Conservation (phyloP, 2,329 filamentous ascomycete species). For the Fusarium kyushuense region DNA sequence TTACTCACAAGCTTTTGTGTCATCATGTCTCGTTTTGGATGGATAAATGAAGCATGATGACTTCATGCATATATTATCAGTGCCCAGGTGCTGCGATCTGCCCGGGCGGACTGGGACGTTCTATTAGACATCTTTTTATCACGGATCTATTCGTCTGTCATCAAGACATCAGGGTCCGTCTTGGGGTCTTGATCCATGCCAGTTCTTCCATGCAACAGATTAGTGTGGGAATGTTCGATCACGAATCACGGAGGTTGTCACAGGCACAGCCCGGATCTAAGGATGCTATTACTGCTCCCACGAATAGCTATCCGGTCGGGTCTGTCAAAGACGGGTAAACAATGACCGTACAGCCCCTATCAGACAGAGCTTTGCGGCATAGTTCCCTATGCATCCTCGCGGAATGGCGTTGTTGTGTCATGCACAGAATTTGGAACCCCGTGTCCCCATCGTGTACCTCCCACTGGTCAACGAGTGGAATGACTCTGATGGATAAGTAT, state of each 20-base stretch:
- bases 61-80: background rate
- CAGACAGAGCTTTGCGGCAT: conserved; percentile 1
- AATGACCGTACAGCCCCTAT: conserved; percentile 11
- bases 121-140: conserved; percentile 8
- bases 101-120: background rate
- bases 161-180: background rate
- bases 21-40: conserved; percentile 1
- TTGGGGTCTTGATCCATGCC: background rate
- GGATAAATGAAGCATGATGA: background rate
- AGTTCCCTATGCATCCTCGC: background rate
- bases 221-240: background rate
- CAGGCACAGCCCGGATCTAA: background rate
- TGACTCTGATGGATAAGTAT: conserved; percentile 10
- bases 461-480: background rate
- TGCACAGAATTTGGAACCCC: background rate
- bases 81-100: background rate
- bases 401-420: background rate
- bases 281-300: conserved; percentile 1
- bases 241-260: conserved; percentile 2
- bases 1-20: background rate
- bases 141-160: conserved; percentile 2
- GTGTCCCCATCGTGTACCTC: conserved; percentile 3
- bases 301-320: background rate
- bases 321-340: conserved; percentile 3
- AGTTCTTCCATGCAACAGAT: conserved; percentile 3